Evolutionary conservation across 2,329 filamentous ascomycete species (phyloP).

Genomic region (Xylaria sp.): DNA sequence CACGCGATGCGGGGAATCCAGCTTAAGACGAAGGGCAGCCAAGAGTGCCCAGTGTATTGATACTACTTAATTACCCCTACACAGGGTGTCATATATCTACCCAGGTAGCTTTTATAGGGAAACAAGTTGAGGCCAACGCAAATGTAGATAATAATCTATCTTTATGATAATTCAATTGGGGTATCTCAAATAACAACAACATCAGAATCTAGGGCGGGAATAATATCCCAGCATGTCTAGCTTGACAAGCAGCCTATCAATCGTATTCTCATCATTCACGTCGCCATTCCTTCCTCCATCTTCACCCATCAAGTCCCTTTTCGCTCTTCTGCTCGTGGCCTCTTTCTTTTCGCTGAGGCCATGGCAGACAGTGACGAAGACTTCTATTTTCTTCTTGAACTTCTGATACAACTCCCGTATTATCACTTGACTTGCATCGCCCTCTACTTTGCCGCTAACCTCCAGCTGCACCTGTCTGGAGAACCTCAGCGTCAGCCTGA

Average conservation of each 20-base stretch:
- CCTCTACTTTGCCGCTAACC: slow-evolving; percentile 44
- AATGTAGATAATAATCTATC: not conserved
- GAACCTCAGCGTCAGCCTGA: slow-evolving; percentile 73
- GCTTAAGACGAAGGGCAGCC: not conserved
- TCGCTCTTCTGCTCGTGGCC: slow-evolving; percentile 44
- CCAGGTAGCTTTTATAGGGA: too few relatives aligned
- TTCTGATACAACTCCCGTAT: slow-evolving; percentile 60
- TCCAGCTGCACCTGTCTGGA: slow-evolving; percentile 57
- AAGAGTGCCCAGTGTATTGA: too few relatives aligned
- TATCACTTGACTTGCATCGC: slow-evolving; percentile 37
- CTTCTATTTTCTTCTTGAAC: slow-evolving; percentile 74
- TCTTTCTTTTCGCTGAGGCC: slow-evolving; percentile 69
- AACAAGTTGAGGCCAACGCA: too few relatives aligned
- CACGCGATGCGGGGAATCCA: slow-evolving; percentile 32
- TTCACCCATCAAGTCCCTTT: slow-evolving; percentile 40
- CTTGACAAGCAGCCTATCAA: slow-evolving; percentile 70
- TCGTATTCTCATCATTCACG: slow-evolving; percentile 59
- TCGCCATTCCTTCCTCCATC: slow-evolving; percentile 45
- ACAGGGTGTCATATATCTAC: too few relatives aligned
- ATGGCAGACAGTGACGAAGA: slow-evolving; percentile 76
- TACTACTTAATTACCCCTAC: too few relatives aligned
- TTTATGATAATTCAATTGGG: slow-evolving; percentile 21
- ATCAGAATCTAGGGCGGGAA: slow-evolving; percentile 38
- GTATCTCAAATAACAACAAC: slow-evolving; percentile 33
- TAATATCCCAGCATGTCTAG: slow-evolving; percentile 77